Base-by-base conservation (phyloP, 768 basidiomycete genomes). In the Mrakia blollopis region DNA sequence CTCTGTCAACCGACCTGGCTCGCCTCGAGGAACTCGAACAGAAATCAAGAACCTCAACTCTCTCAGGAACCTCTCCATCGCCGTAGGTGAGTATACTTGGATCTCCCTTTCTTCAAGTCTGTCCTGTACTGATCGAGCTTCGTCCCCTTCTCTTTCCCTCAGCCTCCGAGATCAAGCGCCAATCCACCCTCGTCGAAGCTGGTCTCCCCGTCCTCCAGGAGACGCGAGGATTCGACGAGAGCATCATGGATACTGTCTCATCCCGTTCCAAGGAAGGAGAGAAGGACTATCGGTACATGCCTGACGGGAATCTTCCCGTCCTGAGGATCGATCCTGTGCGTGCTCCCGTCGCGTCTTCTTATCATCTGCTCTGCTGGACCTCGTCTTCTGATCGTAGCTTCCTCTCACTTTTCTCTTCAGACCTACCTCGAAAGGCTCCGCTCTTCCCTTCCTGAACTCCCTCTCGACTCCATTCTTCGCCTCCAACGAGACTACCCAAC, bases 11-110 rank as follows among this genome's bases (percentile, higher is more conserved):
- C 87, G 87, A 67, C 82, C 85, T 60, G 90, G 90, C 13, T 84
- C 87, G 9, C 83, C 88, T 5, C 81, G 79, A 7, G 85, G 94
- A 2, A 96, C 91, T 1, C 89, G 96, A 41, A 95, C 94, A 81
- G 96, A 99, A 84, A 89, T 99, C 80, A 99, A 99, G 84, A 99
- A 99, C 81, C 87, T 99, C 61, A 98, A 98, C 82, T 94, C 93
- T 73, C 86, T 97, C 61, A 89, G 88, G 79, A 94, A 91, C 83
- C 90, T 94, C 85, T 88, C 88, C 83, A 87, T 88, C 25, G 96
- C 95, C 18, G 93, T 98, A 72, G 87, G 96, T 97, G 21, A 68
- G 85, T 80, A 41, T 10, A 5, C 47, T 21, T 50, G 11, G 39
- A 41, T 5, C 47, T 50, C 14, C 21, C 44, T 39, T 4, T 37